A percentile compares a stretch with the other conserved stretches of the same genome.
phyloP scores from a whole-genome alignment of 169 alveolate genomes.

The Plasmodium yoelii region DNA sequence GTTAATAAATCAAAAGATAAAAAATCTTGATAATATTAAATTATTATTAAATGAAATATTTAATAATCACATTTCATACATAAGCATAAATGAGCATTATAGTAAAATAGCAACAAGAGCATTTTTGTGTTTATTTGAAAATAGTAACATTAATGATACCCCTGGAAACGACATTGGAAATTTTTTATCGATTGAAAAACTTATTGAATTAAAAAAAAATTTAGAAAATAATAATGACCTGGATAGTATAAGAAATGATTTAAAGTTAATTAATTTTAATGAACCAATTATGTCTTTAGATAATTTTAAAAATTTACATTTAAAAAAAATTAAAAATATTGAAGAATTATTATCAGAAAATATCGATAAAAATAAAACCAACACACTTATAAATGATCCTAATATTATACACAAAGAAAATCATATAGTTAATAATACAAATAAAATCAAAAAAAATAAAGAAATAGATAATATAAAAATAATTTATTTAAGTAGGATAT shows the following conservation, averaged over 20 bases:
- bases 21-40: constrained; percentile 14
- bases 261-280: constrained; percentile 25
- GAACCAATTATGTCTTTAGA: constrained; percentile 70
- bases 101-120: constrained; percentile 56
- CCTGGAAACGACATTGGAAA: no score
- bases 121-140: constrained; percentile 62
- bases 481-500: constrained; percentile 59
- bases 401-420: no score
- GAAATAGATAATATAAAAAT: neutral
- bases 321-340: constrained; percentile 7
- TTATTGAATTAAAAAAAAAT: constrained; percentile 10
- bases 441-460: constrained; percentile 1
- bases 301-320: constrained; percentile 36
- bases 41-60: constrained; percentile 49
- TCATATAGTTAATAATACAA: neutral
- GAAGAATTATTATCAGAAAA: constrained; percentile 43
- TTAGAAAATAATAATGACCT: constrained; percentile 5
- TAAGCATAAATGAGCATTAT: constrained; percentile 52
- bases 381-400: neutral
- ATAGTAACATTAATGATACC: constrained; percentile 1
- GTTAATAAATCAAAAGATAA: constrained; percentile 24
- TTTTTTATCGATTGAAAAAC: neutral
- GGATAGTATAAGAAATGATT: neutral
- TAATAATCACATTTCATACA: constrained; percentile 27
- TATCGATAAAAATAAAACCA: neutral